Base-by-base conservation (phyloP, 306 rosid genomes). In the Betula pendula region DNA sequence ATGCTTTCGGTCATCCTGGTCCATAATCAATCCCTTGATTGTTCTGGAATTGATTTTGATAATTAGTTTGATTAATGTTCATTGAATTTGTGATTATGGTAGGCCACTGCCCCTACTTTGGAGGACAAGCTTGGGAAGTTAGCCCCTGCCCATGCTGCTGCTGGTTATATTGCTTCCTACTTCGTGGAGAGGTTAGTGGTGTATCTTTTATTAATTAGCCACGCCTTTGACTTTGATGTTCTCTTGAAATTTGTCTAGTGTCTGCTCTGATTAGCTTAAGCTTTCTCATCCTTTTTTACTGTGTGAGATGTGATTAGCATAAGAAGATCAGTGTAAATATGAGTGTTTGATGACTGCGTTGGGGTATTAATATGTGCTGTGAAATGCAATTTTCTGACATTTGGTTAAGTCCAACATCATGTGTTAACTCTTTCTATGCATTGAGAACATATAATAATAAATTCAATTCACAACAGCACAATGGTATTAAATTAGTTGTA, bases 41-140 rank as follows among this genome's bases (percentile, higher is more conserved):
- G 50, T 16, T 53, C 59, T 49, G 50, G 69, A 71, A 71, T 59
- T 31, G 42, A 72, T 20, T 73, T 56, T 69, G 6, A 62, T 25
- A 44, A 78, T 82, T 4, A 60, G 27, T 69, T 35, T 20, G 0
- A 74, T 20, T 72, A 20, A 33, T 53, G 19, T 77, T 75, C 47
- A 45, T 80, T 44, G 65, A 67, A 35, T 48, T 49, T 44, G 7
- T 51, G 38, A 53, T 76, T 80, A 51, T 81, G 84, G 72, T 77
- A 95, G 99, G 97, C 96, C 77, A 86, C 93, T 79, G 91, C 97
- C 71, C 91, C 96, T 74, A 87, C 75, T 74, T 74, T 95, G 88
- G 97, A 88, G 82, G 84, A 89, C 79, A 95, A 95, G 77, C 97
- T 95, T 72, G 97, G 99, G 81, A 60, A 81, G 70, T 38, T 90